Percentiles rank a stretch among this genome's conserved stretches.
These are phyloP conservation scores for Salvia miltiorrhiza DNA, from an alignment of 257 asterid species.

Conservation along the genomic window DNA sequence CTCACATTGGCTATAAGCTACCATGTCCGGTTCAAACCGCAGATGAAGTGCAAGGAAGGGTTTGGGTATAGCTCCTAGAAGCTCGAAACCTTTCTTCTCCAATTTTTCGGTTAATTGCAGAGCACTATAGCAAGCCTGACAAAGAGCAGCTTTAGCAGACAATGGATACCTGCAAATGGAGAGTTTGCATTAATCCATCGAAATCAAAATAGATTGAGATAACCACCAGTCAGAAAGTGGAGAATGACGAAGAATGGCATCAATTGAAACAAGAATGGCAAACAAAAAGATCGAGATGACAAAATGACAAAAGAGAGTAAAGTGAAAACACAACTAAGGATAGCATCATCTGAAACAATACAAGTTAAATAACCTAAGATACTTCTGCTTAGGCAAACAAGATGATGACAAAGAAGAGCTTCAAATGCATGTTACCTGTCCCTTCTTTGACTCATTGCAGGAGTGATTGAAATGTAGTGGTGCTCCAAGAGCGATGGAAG, in stretches of 20 bases:
- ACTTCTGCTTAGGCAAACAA: neutral
- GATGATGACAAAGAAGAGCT: constrained; percentile 7
- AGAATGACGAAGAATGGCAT: too few species aligned
- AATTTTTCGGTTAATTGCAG: constrained; percentile 56
- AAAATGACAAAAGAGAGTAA: neutral
- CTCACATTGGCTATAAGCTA: constrained; percentile 89
- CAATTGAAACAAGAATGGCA: too few species aligned
- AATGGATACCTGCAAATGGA: constrained; percentile 67
- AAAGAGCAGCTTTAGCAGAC: constrained; percentile 86
- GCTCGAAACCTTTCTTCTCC: constrained; percentile 66
- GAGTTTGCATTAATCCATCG: neutral
- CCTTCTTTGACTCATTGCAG: constrained; percentile 97
- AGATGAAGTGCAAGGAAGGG: constrained; percentile 98
- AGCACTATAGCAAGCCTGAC: constrained; percentile 88
- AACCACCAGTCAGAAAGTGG: neutral
- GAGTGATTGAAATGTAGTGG: constrained; percentile 78
- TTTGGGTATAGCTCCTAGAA: constrained; percentile 91
- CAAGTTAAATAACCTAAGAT: neutral
- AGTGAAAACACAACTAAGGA: neutral
- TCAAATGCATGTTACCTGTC: constrained; percentile 61
- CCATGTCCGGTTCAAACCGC: constrained; percentile 99
- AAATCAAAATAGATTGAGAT: neutral
- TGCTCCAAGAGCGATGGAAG: constrained; percentile 87
- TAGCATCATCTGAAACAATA: neutral
- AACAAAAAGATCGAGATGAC: too few species aligned